A percentile compares a stretch with the other conserved stretches of the same genome.
Conservation (phyloP, 2,329 filamentous ascomycete species). For the Ascomycota sp. region DNA sequence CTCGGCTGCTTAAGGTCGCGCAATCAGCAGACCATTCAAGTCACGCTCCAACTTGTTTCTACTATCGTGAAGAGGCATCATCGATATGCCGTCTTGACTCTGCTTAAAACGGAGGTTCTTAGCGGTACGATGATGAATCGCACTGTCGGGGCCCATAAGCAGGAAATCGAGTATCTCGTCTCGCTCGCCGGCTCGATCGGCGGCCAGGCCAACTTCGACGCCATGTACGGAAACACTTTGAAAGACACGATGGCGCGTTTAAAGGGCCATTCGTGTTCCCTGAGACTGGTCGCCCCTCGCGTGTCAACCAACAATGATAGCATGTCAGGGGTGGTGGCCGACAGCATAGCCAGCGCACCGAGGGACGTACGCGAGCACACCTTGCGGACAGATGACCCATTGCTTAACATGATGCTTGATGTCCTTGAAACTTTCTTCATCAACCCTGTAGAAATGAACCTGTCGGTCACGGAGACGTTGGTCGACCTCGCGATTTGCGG, state of each 20-base stretch:
- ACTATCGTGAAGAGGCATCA: slow-evolving; percentile 77
- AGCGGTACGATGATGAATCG: slow-evolving; percentile 32
- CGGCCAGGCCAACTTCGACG: slow-evolving; percentile 48
- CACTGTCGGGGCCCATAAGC: slow-evolving; percentile 54
- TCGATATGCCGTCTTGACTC: slow-evolving; percentile 58
- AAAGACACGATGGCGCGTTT: slow-evolving; percentile 50
- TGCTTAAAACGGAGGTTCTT: slow-evolving; percentile 46
- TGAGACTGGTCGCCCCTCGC: slow-evolving; percentile 44
- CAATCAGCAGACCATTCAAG: slow-evolving; percentile 75
- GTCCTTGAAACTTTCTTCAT: slow-evolving; percentile 65
- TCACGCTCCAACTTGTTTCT: slow-evolving; percentile 72
- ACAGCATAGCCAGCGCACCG: slow-evolving; percentile 39
- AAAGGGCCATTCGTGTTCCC: slow-evolving; percentile 54
- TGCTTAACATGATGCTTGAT: slow-evolving; percentile 44
- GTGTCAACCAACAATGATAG: slow-evolving; percentile 34
- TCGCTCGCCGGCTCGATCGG: slow-evolving; percentile 47
- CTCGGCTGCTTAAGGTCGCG: slow-evolving; percentile 65
- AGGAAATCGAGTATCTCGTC: slow-evolving; percentile 54
- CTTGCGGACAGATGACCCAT: slow-evolving; percentile 39
- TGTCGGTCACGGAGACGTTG: slow-evolving; percentile 68
- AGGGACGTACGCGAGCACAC: slow-evolving; percentile 40
- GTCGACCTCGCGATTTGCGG: slow-evolving; percentile 70
- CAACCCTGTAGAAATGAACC: slow-evolving; percentile 79
- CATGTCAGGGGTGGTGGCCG: slow-evolving; percentile 26
- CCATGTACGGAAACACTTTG: slow-evolving; percentile 50